A percentile compares a stretch with the other conserved stretches of the same genome.
Evolutionary conservation across 177 flowering plant genomes (phyloP).

Genomic region (Telopea speciosissima): DNA sequence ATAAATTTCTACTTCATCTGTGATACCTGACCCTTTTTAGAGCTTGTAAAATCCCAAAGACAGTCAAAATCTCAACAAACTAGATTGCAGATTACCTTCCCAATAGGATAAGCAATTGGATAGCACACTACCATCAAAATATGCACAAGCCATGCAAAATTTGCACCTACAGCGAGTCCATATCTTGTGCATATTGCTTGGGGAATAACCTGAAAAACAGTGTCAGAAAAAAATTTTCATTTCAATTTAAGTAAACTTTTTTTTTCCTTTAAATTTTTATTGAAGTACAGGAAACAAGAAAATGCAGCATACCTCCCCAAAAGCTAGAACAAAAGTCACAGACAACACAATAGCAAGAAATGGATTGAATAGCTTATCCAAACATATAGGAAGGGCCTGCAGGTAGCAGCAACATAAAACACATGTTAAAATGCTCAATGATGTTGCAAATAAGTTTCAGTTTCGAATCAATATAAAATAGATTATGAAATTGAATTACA

Average conservation of each 20-base stretch:
- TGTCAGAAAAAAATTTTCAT: not conserved
- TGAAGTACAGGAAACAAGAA: slow-evolving; percentile 7
- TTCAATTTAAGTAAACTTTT: not conserved
- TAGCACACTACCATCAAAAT: slow-evolving; percentile 59
- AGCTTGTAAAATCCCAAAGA: not conserved
- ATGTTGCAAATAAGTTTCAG: not conserved
- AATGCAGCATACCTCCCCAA: slow-evolving; percentile 73
- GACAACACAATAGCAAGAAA: slow-evolving; percentile 75
- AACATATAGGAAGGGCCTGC: slow-evolving; percentile 94
- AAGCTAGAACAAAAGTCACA: slow-evolving; percentile 85
- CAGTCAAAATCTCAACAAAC: not conserved
- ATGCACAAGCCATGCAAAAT: slow-evolving; percentile 60
- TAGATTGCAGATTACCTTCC: slow-evolving; percentile 40
- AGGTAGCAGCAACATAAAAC: slow-evolving; percentile 13
- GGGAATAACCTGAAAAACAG: slow-evolving; percentile 71
- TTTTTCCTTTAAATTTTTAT: not conserved
- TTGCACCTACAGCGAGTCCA: slow-evolving; percentile 79
- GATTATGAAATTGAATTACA: not conserved
- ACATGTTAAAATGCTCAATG: not conserved
- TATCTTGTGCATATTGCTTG: slow-evolving; percentile 94
- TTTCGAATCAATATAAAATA: not conserved
- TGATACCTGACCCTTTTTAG: too few species aligned
- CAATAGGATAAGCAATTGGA: slow-evolving; percentile 67
- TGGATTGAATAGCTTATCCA: slow-evolving; percentile 88
- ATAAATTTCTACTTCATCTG: too few species aligned